Evolutionary conservation across 345 rosid genomes (phyloP).

Genomic region (Salix brachista): DNA sequence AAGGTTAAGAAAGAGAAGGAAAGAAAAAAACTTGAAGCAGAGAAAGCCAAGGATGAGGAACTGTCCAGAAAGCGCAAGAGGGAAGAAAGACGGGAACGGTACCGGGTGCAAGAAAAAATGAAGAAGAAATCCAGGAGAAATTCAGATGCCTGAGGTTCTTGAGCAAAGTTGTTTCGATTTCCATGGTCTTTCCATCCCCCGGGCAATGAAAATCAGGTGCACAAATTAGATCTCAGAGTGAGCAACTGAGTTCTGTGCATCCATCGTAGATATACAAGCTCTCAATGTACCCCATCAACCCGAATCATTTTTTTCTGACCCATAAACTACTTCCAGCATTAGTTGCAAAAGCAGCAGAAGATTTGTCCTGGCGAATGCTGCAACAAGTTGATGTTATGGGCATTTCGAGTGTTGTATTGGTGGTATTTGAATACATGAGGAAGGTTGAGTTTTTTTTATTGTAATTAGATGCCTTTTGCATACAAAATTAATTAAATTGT

Average conservation of each 20-base stretch:
- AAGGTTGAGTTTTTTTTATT: not conserved
- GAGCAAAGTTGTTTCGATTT: not conserved
- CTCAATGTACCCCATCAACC: not conserved
- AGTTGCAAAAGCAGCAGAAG: not conserved
- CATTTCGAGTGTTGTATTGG: too few relatives aligned
- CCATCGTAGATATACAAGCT: not conserved
- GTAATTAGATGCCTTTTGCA: too few relatives aligned
- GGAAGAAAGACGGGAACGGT: slow-evolving; percentile 74
- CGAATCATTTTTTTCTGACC: not conserved
- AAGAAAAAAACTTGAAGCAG: slow-evolving; percentile 44
- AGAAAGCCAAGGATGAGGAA: slow-evolving; percentile 71
- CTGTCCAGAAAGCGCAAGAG: slow-evolving; percentile 62
- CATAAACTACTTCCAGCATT: not conserved
- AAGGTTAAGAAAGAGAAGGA: too few relatives aligned
- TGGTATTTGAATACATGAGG: too few relatives aligned
- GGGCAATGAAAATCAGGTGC: too few relatives aligned
- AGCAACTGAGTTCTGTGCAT: too few relatives aligned
- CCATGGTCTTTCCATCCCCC: not conserved
- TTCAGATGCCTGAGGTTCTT: too few relatives aligned
- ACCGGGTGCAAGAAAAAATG: slow-evolving; percentile 56
- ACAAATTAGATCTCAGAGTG: too few relatives aligned
- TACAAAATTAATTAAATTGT: too few relatives aligned
- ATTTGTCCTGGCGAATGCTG: not conserved
- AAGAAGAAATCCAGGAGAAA: slow-evolving; percentile 49
- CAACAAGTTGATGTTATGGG: not conserved